These are phyloP conservation scores for Saprolegnia diclina DNA, from an alignment of 352 stramenopile genomes.

Conservation along the genomic window DNA sequence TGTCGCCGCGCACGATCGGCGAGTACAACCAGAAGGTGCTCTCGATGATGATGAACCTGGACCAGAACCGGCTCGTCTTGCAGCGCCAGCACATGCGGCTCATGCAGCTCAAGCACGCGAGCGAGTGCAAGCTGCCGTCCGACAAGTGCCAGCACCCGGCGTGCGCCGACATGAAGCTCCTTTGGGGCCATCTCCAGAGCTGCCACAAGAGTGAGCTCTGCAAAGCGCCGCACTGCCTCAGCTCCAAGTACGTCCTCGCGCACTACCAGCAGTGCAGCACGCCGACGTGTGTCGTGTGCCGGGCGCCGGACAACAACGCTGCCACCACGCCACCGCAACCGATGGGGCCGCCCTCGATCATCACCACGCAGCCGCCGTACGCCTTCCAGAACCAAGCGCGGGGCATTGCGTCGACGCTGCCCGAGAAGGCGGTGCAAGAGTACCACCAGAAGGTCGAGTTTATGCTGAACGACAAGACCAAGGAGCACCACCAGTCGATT, in stretches of 20 bases:
- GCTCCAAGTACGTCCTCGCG: constrained; percentile 27
- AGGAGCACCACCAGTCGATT: constrained; percentile 38
- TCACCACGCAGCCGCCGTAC: neutral
- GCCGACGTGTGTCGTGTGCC: constrained; percentile 24
- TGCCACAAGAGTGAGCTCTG: constrained; percentile 19
- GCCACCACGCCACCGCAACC: constrained; percentile 31
- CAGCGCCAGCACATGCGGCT: constrained; percentile 60
- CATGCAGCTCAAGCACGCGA: constrained; percentile 22
- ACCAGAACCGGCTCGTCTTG: constrained; percentile 48
- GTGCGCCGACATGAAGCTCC: constrained; percentile 23
- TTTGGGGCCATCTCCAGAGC: constrained; percentile 22
- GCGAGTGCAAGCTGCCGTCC: constrained; percentile 17
- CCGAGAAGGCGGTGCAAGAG: constrained; percentile 19
- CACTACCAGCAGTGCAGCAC: constrained; percentile 26
- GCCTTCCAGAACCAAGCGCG: constrained; percentile 10
- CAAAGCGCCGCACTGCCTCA: constrained; percentile 22
- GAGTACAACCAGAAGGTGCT: constrained; percentile 28
- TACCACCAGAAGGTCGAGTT: constrained; percentile 28
- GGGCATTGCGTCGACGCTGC: constrained; percentile 13
- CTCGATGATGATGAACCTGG: constrained; percentile 27
- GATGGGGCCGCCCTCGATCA: neutral
- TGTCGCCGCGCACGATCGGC: constrained; percentile 21
- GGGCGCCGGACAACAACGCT: neutral
- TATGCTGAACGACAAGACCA: constrained; percentile 23
- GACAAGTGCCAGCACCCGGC: constrained; percentile 17